These are phyloP conservation scores for Hemisphaericaspora nanyangensis DNA, from an alignment of 805 yeast genomes.

Conservation along the genomic window DNA sequence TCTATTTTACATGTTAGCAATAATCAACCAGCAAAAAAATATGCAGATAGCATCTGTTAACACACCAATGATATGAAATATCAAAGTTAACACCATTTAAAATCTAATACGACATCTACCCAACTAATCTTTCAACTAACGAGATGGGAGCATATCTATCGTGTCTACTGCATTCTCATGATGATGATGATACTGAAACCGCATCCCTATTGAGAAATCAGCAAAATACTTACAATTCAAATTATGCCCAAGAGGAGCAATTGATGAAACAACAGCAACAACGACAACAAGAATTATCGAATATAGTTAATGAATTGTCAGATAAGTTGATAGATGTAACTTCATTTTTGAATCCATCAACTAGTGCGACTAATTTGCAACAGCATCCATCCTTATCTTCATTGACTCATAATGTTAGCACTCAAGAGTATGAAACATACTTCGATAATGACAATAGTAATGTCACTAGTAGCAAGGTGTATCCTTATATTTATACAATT, in stretches of 20 bases:
- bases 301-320: slow-evolving; percentile 42
- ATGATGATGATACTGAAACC: slow-evolving; percentile 37
- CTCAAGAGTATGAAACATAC: background rate
- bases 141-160: slow-evolving; percentile 49
- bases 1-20: too few relatives aligned
- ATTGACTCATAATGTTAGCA: background rate
- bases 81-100: too few relatives aligned
- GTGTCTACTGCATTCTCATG: slow-evolving; percentile 37
- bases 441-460: background rate
- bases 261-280: slow-evolving; percentile 37
- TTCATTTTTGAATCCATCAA: slow-evolving; percentile 18
- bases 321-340: slow-evolving; percentile 37
- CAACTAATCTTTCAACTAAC: too few relatives aligned
- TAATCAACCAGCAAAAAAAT: too few relatives aligned
- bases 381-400: background rate
- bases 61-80: too few relatives aligned
- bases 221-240: slow-evolving; percentile 25
- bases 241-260: slow-evolving; percentile 33
- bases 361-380: background rate
- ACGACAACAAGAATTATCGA: slow-evolving; percentile 45
- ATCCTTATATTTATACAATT: slow-evolving; percentile 20
- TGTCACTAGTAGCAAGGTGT: slow-evolving; percentile 11
- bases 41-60: too few relatives aligned
- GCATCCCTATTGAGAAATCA: slow-evolving; percentile 30
- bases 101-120: too few relatives aligned